phyloP scores from a whole-genome alignment of 2,329 filamentous ascomycete species.

The Claviceps sp. region DNA sequence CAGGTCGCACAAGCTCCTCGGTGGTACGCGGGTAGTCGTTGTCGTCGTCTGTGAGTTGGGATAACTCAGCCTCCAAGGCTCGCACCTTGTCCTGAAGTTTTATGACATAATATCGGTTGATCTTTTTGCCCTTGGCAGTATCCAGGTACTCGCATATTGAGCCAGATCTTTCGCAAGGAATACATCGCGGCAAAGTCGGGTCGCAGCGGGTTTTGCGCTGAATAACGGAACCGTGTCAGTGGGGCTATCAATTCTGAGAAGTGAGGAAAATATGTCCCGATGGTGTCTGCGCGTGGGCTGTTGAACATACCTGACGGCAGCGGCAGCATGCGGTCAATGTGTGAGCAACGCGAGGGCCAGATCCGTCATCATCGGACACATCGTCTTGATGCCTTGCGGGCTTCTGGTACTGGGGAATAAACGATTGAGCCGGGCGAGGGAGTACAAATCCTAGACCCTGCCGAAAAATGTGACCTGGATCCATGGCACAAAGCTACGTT shows the following conservation, averaged over 20 bases:
- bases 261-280: background rate
- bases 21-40: constrained; percentile 54
- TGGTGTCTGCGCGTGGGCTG: background rate
- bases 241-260: background rate
- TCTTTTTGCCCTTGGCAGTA: constrained; percentile 69
- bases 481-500: constrained; percentile 29
- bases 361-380: constrained; percentile 34
- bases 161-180: constrained; percentile 84
- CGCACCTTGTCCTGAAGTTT: constrained; percentile 79
- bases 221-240: constrained; percentile 6
- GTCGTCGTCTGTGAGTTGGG: constrained; percentile 65
- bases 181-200: constrained; percentile 77
- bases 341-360: constrained; percentile 55
- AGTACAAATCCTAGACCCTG: constrained; percentile 38
- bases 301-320: constrained; percentile 54
- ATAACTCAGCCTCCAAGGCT: constrained; percentile 68
- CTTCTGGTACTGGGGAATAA: constrained; percentile 18
- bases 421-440: constrained; percentile 22
- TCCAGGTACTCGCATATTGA: constrained; percentile 93
- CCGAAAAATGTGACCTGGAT: constrained; percentile 45
- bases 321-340: constrained; percentile 70
- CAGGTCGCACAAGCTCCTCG: constrained; percentile 77
- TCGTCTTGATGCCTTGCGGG: constrained; percentile 24
- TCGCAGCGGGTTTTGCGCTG: constrained; percentile 95
- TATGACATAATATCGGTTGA: constrained; percentile 85